phyloP scores from a whole-genome alignment of 2,329 filamentous ascomycete genomes.

The Botryotinia globosa region DNA sequence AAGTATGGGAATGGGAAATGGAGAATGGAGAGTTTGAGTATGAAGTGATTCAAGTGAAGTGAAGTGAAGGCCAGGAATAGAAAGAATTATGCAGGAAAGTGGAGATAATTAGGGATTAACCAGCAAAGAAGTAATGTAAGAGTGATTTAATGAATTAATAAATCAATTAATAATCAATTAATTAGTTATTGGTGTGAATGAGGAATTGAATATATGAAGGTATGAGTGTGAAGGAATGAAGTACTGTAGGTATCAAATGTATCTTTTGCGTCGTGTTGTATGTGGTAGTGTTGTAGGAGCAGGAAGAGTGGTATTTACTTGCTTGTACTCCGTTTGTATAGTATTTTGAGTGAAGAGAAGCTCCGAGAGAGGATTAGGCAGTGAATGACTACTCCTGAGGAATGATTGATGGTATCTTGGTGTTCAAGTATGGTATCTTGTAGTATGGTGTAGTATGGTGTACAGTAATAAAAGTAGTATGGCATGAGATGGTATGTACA shows the following conservation, averaged over 20 bases:
- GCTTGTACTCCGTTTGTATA: not conserved
- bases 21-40: not conserved
- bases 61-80: slow-evolving; percentile 6
- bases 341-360: not conserved
- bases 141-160: not conserved
- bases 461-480: no score
- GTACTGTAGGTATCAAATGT: not conserved
- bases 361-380: not conserved
- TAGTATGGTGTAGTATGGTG: not conserved
- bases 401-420: not conserved
- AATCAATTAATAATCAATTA: not conserved
- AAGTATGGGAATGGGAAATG: not conserved
- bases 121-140: not conserved
- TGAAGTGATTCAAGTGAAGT: not conserved
- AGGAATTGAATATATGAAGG: not conserved
- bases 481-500: not conserved
- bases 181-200: not conserved
- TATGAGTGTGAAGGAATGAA: not conserved
- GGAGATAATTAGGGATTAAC: not conserved
- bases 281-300: no score
- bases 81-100: slow-evolving; percentile 10
- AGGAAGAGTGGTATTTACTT: not conserved
- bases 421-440: not conserved
- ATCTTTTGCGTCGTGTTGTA: not conserved
- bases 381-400: not conserved